These are phyloP conservation scores for Brassica hybrid DNA, from an alignment of 441 rosid species.

Conservation along the genomic window DNA sequence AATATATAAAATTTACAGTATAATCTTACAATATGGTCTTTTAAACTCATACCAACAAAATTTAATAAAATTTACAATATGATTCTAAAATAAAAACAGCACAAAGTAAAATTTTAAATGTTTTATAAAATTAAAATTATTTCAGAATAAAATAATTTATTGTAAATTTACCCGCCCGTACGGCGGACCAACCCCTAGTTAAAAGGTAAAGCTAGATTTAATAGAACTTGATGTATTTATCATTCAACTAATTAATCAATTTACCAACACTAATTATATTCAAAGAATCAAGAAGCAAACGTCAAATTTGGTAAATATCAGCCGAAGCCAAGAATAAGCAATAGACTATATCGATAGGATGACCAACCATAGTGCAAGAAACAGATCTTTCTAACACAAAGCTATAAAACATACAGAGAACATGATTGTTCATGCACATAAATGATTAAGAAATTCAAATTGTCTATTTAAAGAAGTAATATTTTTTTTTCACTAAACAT, in stretches of 20 bases:
- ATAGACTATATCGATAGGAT: background rate
- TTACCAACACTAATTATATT: background rate
- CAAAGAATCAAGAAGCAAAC: slow-evolving; percentile 1
- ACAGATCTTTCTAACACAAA: background rate
- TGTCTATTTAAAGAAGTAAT: background rate
- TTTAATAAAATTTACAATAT: too few species aligned
- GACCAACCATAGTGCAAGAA: background rate
- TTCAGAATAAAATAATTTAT: too few species aligned
- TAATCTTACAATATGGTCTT: too few species aligned
- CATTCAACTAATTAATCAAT: background rate
- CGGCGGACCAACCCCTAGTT: too few species aligned
- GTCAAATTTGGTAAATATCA: background rate
- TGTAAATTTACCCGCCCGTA: too few species aligned
- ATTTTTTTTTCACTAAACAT: background rate
- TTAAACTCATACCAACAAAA: too few species aligned
- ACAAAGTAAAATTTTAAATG: too few species aligned
- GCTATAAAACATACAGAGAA: background rate
- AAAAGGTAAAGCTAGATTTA: background rate
- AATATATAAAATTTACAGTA: too few species aligned
- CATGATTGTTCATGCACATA: background rate
- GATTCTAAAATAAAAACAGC: too few species aligned
- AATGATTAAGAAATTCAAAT: background rate
- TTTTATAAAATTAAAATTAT: too few species aligned
- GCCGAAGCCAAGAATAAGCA: background rate
- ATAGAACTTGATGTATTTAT: background rate